Base-by-base conservation (phyloP, 495 filamentous ascomycete genomes). In the Cercophora newfieldiana region DNA sequence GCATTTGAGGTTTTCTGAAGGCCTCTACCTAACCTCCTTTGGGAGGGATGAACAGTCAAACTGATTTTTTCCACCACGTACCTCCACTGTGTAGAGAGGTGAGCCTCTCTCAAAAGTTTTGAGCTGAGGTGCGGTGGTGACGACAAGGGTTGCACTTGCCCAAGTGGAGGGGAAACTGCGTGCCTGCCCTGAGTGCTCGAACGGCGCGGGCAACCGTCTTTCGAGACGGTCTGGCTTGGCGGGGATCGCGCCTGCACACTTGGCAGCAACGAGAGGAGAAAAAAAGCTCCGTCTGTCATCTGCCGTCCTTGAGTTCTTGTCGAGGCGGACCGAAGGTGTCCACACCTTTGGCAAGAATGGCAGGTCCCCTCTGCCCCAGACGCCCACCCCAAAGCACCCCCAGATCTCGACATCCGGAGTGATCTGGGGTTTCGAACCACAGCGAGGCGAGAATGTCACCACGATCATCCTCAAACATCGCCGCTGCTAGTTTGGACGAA, bases 401-500 rank as follows among this genome's bases (percentile, higher is more conserved):
- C 48, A 60, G 51, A 61, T 54, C 48, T 65, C 62, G 33, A 63
- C 62, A 62, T 70, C 68, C 68, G 62, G 31, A 66, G 55, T 51
- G 61, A 68, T 71, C 68, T 71, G 68, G 65, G 66, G 68, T 71
- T 71, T 71, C 68, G 68, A 68, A 71, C 68, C 68, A 68, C 66
- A 63, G n/a, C 57, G 29, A 57, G 16, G 22, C 30, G 55, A 51
- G 30, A 56, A 50, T n/a, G 66, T 61, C 28, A 25, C 59, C 44
- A 48, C 49, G 33, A 22, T 55, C 47, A 29, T 61, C 60, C 56
- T 70, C 65, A 67, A 70, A 70, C 68, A 54, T 57, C 22, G 47
- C 54, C 51, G 24, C 53, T 60, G 48, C 53, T 12, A 47, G 21
- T 68, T 60, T 68, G 70, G 64, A 72, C 67, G 64, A 69, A 69